Conservation (phyloP, 2,329 filamentous ascomycete species). For the Proliferodiscus dingleyae region DNA sequence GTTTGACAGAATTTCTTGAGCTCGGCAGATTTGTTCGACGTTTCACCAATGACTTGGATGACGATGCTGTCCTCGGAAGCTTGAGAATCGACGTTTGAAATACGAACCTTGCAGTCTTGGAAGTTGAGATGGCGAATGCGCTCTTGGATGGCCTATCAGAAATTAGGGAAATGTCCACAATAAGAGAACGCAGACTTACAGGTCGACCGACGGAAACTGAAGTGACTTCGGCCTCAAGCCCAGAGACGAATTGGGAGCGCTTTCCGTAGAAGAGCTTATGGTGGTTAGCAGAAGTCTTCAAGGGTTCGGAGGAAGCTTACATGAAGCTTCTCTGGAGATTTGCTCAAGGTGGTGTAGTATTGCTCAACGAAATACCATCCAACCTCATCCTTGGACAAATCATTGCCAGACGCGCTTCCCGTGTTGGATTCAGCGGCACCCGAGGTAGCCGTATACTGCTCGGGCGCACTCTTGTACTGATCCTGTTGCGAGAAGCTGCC, state of each 20-base stretch:
- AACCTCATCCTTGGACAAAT: constrained; percentile 81
- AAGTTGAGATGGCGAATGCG: constrained; percentile 90
- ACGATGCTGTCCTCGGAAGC: constrained; percentile 89
- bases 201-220: constrained; percentile 81
- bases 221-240: constrained; percentile 83
- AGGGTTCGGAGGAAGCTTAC: constrained; percentile 39
- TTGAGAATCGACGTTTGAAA: constrained; percentile 96
- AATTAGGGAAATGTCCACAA: constrained; percentile 15
- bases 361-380: constrained; percentile 99
- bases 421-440: constrained; percentile 24
- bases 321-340: constrained; percentile 87
- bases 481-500: constrained; percentile 32
- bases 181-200: constrained; percentile 48
- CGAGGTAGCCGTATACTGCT: constrained; percentile 32
- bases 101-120: constrained; percentile 96
- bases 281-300: constrained; percentile 14
- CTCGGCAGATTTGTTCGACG: constrained; percentile 86
- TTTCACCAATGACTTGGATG: constrained; percentile 96
- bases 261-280: constrained; percentile 87
- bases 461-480: constrained; percentile 30
- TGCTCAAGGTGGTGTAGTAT: constrained; percentile 97
- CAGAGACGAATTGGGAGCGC: constrained; percentile 90
- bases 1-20: constrained; percentile 97
- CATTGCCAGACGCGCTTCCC: constrained; percentile 37
- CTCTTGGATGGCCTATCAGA: constrained; percentile 75